Percentiles rank a stretch among this genome's conserved stretches.
Conservation (phyloP, 148 eudicot genomes). For the Cornus florida region DNA sequence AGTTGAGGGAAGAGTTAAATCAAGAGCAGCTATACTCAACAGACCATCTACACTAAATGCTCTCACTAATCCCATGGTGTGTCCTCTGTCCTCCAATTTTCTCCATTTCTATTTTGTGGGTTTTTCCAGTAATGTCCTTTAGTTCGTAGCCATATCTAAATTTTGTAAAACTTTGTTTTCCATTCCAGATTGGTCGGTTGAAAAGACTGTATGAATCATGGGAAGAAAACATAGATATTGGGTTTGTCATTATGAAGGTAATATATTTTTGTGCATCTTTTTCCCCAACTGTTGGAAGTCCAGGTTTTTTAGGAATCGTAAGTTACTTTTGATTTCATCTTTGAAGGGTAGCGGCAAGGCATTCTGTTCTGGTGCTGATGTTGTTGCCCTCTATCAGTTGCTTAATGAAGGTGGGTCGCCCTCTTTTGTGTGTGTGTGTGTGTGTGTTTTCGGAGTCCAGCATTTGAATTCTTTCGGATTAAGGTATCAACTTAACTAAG, state of each 20-base stretch:
- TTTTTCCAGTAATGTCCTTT: background rate
- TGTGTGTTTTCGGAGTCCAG: background rate
- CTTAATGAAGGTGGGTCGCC: slow-evolving; percentile 69
- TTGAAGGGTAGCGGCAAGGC: slow-evolving; percentile 78
- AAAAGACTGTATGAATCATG: slow-evolving; percentile 81
- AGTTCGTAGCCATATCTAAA: background rate
- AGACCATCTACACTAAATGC: slow-evolving; percentile 84
- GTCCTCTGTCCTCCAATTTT: slow-evolving; percentile 4
- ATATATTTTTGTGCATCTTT: background rate
- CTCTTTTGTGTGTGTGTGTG: background rate
- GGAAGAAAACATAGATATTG: slow-evolving; percentile 93
- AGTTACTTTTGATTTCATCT: slow-evolving; percentile 17
- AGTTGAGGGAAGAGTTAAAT: slow-evolving; percentile 84
- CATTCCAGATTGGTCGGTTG: slow-evolving; percentile 61
- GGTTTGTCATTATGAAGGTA: slow-evolving; percentile 91
- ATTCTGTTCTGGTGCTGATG: slow-evolving; percentile 86
- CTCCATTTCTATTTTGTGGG: background rate
- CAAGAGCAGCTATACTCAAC: slow-evolving; percentile 80
- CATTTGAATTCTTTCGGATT: background rate
- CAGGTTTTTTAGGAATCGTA: slow-evolving; percentile 1
- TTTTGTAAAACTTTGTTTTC: background rate
- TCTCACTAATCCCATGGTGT: slow-evolving; percentile 65
- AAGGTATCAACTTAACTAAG: background rate
- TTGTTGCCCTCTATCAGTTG: slow-evolving; percentile 53
- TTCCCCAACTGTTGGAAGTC: background rate